Percentiles rank a stretch among this genome's conserved stretches.
Evolutionary conservation across 495 filamentous ascomycete species (phyloP).

Genomic region (Jackrogersella minutella): DNA sequence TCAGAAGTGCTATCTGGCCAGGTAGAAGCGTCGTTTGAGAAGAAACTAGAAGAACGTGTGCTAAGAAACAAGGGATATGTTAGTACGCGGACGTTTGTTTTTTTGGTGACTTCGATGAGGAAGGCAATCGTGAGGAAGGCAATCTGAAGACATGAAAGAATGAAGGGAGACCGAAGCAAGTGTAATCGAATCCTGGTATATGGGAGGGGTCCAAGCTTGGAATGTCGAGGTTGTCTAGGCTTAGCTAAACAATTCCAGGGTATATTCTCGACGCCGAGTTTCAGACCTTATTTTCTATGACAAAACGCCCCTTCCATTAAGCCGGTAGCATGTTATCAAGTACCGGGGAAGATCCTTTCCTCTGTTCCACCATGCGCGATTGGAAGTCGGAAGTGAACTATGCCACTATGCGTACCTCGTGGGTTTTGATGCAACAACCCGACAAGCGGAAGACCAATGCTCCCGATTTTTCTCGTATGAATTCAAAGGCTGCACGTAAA

Average conservation of each 20-base stretch:
- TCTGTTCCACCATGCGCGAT: slow-evolving; percentile 33
- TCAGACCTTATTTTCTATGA: slow-evolving; percentile 78
- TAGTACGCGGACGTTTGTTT: slow-evolving; percentile 37
- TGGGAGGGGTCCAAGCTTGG: slow-evolving; percentile 34
- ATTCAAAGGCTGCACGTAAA: neutral
- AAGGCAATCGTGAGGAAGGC: slow-evolving; percentile 22
- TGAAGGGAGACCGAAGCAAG: slow-evolving; percentile 42
- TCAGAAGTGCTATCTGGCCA: neutral
- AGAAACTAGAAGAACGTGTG: slow-evolving; percentile 13
- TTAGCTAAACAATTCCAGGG: slow-evolving; percentile 32
- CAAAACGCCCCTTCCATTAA: slow-evolving; percentile 56
- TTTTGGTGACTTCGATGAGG: slow-evolving; percentile 26
- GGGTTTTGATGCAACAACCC: slow-evolving; percentile 43
- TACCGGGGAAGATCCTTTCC: slow-evolving; percentile 35
- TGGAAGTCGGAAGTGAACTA: slow-evolving; percentile 36
- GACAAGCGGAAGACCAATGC: slow-evolving; percentile 35
- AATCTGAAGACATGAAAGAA: slow-evolving; percentile 38
- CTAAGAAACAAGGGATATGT: slow-evolving; percentile 14
- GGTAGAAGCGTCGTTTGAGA: slow-evolving; percentile 18
- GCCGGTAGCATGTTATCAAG: slow-evolving; percentile 40
- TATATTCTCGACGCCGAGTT: slow-evolving; percentile 78
- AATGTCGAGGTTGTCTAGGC: slow-evolving; percentile 37
- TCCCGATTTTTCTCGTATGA: slow-evolving; percentile 25
- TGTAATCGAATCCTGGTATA: slow-evolving; percentile 25
- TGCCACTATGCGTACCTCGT: slow-evolving; percentile 46